Conservation (phyloP, 345 rosid species). For the Populus simonii region DNA sequence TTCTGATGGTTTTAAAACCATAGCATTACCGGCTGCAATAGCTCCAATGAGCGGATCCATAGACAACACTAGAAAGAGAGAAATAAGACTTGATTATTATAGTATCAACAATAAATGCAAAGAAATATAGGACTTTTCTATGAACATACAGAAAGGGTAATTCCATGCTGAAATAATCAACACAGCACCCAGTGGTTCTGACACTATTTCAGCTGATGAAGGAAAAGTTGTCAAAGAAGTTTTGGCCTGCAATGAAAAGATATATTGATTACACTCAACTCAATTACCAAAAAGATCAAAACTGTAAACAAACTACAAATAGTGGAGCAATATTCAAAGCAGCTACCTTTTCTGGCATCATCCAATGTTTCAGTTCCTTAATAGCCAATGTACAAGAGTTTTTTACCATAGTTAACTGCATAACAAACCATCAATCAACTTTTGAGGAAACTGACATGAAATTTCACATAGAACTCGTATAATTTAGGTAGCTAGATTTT, state of each 20-base stretch:
- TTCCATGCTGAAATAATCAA: constrained; percentile 95
- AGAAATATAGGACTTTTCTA: neutral
- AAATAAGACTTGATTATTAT: neutral
- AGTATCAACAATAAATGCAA: neutral
- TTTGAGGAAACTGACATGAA: neutral
- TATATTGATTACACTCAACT: neutral
- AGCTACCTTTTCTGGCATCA: constrained; percentile 68
- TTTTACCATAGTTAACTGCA: constrained; percentile 65
- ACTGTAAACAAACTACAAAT: neutral
- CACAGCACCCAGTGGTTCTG: constrained; percentile 92
- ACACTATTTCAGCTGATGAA: constrained; percentile 82
- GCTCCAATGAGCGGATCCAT: constrained; percentile 96
- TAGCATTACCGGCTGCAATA: constrained; percentile 87
- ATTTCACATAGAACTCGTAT: neutral
- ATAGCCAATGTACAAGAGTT: constrained; percentile 57
- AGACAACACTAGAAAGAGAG: constrained; percentile 56
- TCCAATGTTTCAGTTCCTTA: constrained; percentile 74
- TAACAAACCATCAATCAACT: constrained; percentile 7
- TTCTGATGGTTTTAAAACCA: constrained; percentile 94
- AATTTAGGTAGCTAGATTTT: neutral
- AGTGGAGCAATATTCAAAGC: neutral
- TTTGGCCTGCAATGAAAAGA: constrained; percentile 54
- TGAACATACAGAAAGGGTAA: constrained; percentile 73
- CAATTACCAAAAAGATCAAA: constrained; percentile 3
- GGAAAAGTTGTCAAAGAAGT: constrained; percentile 78